Evolutionary conservation across 805 yeast genomes (phyloP).

Genomic region (Schwanniomyces yamadae): DNA sequence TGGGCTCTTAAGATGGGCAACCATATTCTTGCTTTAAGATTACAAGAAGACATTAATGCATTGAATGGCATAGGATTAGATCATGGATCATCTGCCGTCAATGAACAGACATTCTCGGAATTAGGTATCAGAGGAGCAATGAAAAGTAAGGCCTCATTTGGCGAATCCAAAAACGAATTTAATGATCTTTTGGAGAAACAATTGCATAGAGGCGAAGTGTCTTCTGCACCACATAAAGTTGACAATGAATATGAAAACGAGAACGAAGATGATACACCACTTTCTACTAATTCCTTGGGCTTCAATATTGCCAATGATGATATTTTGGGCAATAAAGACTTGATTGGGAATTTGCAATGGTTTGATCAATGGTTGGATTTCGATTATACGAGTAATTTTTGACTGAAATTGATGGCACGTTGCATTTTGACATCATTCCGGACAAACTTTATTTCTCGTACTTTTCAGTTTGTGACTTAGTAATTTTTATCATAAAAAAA

Average conservation of each 20-base stretch:
- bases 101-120: conserved; percentile 46
- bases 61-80: conserved; percentile 47
- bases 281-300: conserved; percentile 6
- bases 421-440: no score
- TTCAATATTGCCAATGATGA: conserved; percentile 1
- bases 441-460: no score
- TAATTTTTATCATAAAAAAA: no score
- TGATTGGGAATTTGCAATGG: conserved; percentile 51
- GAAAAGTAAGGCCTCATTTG: background rate
- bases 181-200: conserved; percentile 18
- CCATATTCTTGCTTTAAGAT: conserved; percentile 46
- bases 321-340: conserved; percentile 20
- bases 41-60: conserved; percentile 38
- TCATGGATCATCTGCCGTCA: conserved; percentile 53
- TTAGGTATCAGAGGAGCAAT: conserved; percentile 31
- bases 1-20: conserved; percentile 61
- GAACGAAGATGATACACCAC: conserved; percentile 8
- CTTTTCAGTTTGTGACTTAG: no score
- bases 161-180: conserved; percentile 16
- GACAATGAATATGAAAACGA: background rate
- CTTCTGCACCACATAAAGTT: background rate
- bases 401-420: no score
- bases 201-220: conserved; percentile 10
- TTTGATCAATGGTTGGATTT: conserved; percentile 52
- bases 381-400: no score